Percentiles rank a stretch among this genome's conserved stretches.
These are phyloP conservation scores for Plantago coronopus DNA, from an alignment of 305 asterid genomes.

Conservation along the genomic window DNA sequence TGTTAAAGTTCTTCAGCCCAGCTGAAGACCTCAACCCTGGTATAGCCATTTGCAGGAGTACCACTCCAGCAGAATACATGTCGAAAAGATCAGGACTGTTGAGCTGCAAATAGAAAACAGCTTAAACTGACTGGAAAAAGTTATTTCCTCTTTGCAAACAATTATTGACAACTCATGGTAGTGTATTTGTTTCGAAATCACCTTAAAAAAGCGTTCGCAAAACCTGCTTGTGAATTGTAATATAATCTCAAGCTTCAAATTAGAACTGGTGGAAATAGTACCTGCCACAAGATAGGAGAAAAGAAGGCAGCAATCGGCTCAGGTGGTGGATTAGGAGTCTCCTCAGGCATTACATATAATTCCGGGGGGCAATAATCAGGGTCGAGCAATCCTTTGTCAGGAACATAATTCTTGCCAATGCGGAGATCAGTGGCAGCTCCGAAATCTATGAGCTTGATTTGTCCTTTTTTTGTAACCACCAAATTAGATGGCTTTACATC, in stretches of 20 bases:
- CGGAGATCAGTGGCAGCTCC: slow-evolving; percentile 98
- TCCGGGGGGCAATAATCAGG: slow-evolving; percentile 97
- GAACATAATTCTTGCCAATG: slow-evolving; percentile 84
- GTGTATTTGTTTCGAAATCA: no score
- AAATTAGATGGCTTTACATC: slow-evolving; percentile 94
- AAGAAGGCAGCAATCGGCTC: slow-evolving; percentile 90
- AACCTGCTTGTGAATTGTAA: no score
- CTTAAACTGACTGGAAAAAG: background rate
- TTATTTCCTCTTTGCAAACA: background rate
- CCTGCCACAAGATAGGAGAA: slow-evolving; percentile 93
- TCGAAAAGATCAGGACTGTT: slow-evolving; percentile 92
- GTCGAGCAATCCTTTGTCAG: slow-evolving; percentile 78
- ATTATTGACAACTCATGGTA: no score
- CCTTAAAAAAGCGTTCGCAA: no score
- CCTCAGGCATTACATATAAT: slow-evolving; percentile 90
- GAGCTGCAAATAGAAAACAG: slow-evolving; percentile 44
- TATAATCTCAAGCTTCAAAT: no score
- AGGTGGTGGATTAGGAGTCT: slow-evolving; percentile 94
- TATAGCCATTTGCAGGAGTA: slow-evolving; percentile 81
- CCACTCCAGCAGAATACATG: slow-evolving; percentile 91
- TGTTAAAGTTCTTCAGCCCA: slow-evolving; percentile 74
- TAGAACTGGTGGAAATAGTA: slow-evolving; percentile 12
- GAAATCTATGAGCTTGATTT: slow-evolving; percentile 82
- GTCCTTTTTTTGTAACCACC: slow-evolving; percentile 86
- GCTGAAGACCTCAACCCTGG: slow-evolving; percentile 71